These are phyloP conservation scores for Quercus tomentella DNA, from an alignment of 331 rosid genomes.

Conservation along the genomic window DNA sequence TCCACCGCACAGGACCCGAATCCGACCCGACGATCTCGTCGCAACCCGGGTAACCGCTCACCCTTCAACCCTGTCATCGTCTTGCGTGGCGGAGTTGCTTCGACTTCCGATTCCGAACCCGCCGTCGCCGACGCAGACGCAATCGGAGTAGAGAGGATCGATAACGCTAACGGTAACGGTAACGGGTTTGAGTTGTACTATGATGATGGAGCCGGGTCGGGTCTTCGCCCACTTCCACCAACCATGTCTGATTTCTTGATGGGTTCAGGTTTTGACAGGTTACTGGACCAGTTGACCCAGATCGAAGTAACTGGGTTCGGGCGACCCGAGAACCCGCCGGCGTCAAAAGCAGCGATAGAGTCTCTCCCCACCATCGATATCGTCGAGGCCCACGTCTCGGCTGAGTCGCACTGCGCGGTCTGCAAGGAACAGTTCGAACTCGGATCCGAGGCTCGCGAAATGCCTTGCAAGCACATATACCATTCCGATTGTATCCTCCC, in stretches of 20 bases:
- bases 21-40: conserved; percentile 57
- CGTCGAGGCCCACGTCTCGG: conserved; percentile 34
- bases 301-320: conserved; percentile 76
- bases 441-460: conserved; percentile 75
- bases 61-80: conserved; percentile 86
- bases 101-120: neutral
- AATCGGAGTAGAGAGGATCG: conserved; percentile 24
- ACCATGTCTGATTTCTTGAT: conserved; percentile 70
- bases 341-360: conserved; percentile 74
- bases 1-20: conserved; percentile 14
- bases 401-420: conserved; percentile 78
- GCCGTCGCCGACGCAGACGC: conserved; percentile 11
- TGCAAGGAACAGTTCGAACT: conserved; percentile 80
- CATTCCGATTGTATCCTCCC: conserved; percentile 88
- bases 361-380: conserved; percentile 81
- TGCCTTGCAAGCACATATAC: conserved; percentile 91
- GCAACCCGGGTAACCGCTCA: conserved; percentile 43
- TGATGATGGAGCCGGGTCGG: conserved; percentile 70
- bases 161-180: conserved; percentile 23
- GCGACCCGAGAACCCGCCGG: conserved; percentile 73
- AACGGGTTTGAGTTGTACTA: conserved; percentile 62
- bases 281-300: conserved; percentile 79
- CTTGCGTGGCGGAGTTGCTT: conserved; percentile 40
- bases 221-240: conserved; percentile 70
- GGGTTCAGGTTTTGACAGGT: conserved; percentile 76